Evolutionary conservation across 495 filamentous ascomycete species (phyloP).

Genomic region (Penicillium turbatum): DNA sequence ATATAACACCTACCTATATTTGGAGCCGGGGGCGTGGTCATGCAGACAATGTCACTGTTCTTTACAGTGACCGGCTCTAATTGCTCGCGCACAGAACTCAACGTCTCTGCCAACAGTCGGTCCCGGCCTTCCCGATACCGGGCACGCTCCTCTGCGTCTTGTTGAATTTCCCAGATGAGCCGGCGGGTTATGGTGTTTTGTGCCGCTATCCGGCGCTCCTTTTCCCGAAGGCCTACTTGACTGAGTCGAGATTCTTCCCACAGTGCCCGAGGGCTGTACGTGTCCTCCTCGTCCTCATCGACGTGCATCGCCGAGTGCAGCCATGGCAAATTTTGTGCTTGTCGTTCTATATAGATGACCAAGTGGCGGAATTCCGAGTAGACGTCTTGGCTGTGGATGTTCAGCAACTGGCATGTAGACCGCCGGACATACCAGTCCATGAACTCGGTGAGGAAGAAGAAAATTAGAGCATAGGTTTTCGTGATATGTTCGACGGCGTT

Average conservation of each 20-base stretch:
- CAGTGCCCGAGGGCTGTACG: conserved; percentile 22
- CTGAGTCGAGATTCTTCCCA: conserved; percentile 38
- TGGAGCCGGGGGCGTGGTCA: conserved; percentile 33
- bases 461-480: conserved; percentile 41
- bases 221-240: conserved; percentile 38
- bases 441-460: conserved; percentile 45
- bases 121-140: conserved; percentile 26
- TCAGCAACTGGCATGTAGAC: conserved; percentile 40
- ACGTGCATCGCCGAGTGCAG: conserved; percentile 25
- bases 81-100: conserved; percentile 24
- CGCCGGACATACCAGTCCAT: conserved; percentile 47
- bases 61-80: conserved; percentile 27
- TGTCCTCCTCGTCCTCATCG: conserved; percentile 26
- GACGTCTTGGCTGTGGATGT: conserved; percentile 44
- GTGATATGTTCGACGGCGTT: conserved; percentile 32
- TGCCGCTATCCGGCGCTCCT: conserved; percentile 33
- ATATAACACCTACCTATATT: conserved; percentile 30
- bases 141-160: conserved; percentile 31
- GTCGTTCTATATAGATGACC: conserved; percentile 34
- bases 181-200: conserved; percentile 40
- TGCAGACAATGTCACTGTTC: conserved; percentile 33
- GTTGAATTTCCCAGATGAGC: conserved; percentile 43
- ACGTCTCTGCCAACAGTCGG: conserved; percentile 26
- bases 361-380: conserved; percentile 42
- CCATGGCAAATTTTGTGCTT: conserved; percentile 21